Evolutionary conservation across 352 stramenopile genomes (phyloP).

Genomic region (Aphanomyces astaci): DNA sequence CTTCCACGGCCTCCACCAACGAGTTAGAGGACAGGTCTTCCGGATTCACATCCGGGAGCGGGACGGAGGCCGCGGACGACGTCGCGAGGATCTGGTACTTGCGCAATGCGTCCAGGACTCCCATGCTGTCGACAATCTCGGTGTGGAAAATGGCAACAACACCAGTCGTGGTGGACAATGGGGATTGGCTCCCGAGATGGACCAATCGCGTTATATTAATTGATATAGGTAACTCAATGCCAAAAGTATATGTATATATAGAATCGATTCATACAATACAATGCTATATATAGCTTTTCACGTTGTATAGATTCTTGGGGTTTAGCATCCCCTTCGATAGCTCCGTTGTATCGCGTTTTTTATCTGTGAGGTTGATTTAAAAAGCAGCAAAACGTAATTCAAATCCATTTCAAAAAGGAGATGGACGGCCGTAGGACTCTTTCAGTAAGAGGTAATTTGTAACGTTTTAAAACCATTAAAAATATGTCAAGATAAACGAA

Average conservation of each 20-base stretch:
- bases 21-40: constrained; percentile 19
- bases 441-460: no score
- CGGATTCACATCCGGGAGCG: constrained; percentile 19
- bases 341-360: no score
- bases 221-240: no score
- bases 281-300: no score
- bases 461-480: no score
- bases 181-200: neutral
- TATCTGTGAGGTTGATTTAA: no score
- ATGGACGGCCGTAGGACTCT: no score
- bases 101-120: neutral
- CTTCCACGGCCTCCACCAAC: constrained; percentile 69
- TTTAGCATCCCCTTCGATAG: no score
- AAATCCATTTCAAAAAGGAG: no score
- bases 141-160: neutral
- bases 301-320: no score
- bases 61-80: constrained; percentile 21
- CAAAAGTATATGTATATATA: neutral
- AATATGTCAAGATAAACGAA: no score
- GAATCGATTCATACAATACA: neutral
- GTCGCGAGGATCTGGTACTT: constrained; percentile 21
- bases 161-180: constrained; percentile 1
- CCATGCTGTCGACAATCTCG: neutral
- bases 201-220: neutral
- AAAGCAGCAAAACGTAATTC: no score